Evolutionary conservation across 192 early-diverging fungal genomes (phyloP).

Genomic region (Backusella sp.): DNA sequence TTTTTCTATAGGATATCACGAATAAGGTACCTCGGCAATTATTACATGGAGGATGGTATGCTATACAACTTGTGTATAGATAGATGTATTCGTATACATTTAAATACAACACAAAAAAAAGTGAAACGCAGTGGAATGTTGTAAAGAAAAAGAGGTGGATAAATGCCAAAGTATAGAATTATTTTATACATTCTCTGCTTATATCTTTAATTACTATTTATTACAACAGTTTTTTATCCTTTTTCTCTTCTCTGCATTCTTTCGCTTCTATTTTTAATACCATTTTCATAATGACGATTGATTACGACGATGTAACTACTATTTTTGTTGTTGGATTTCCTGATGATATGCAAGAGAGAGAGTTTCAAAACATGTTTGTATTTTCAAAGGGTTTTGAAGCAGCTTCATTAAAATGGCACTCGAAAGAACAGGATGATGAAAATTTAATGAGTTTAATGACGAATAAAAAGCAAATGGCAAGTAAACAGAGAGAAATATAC

Average conservation of each 20-base stretch:
- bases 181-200: constrained; percentile 18
- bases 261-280: background rate
- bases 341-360: constrained; percentile 98
- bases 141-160: background rate
- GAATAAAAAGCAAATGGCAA: constrained; percentile 34
- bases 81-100: background rate
- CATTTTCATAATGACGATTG: background rate
- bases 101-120: background rate
- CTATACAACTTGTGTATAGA: background rate
- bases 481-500: background rate
- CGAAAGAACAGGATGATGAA: constrained; percentile 58
- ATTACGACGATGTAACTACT: constrained; percentile 90
- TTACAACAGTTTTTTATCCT: constrained; percentile 13
- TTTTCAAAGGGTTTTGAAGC: constrained; percentile 98
- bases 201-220: constrained; percentile 10
- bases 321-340: constrained; percentile 99
- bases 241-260: background rate
- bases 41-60: background rate
- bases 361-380: constrained; percentile 99
- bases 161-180: constrained; percentile 10
- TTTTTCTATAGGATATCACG: background rate
- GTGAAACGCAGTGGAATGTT: background rate
- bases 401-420: constrained; percentile 91
- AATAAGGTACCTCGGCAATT: background rate
- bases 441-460: constrained; percentile 34